Base-by-base conservation (phyloP, 305 asterid genomes). In the Striga hermonthica region DNA sequence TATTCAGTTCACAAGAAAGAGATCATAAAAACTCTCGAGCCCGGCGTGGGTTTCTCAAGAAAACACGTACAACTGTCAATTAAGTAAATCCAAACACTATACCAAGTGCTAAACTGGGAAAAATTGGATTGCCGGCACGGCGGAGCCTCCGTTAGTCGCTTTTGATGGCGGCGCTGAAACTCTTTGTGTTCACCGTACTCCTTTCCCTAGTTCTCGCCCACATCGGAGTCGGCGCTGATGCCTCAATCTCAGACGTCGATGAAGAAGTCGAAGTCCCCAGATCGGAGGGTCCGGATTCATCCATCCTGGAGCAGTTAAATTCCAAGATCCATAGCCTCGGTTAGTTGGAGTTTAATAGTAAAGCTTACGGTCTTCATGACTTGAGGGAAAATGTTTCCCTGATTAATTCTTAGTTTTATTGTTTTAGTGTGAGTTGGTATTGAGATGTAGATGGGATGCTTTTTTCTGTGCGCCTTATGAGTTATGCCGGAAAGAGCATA, bases 261-360 rank as follows among this genome's bases (percentile, higher is more conserved):
- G 86, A 61, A 31, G 73, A 65, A 64, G 77, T 70, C 75, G 52
- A 57, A 57, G 78, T 71, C 35, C 52, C 67, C 38, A 66, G 81
- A 73, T 81, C 89, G 63, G 85, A 70, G 14, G 80, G 73, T 62
- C 69, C 75, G n/a, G 84, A 73, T 70, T 73, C 76, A 13, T 56
- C 69, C 14, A 61, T 74, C 49, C 60, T 78, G 22, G 80, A 77
- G 28, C 73, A 68, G 52, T 79, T 88, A 34, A 78, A 76, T 60
- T 80, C 86, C 36, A 82, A 78, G 87, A 85, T 88, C 79, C 83
- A 65, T 10, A 35, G 57, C 41, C 86, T 88, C 36, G 95, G 93
- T 85, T 62, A 72, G 80, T 80, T 77, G 57, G 13, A 8, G 5
- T 9, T 10, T 37, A 53, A 43, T 59, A 4, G 9, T 69, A 8